These are phyloP conservation scores for Yamadazyma tumulicola DNA, from an alignment of 805 yeast genomes.

Conservation along the genomic window DNA sequence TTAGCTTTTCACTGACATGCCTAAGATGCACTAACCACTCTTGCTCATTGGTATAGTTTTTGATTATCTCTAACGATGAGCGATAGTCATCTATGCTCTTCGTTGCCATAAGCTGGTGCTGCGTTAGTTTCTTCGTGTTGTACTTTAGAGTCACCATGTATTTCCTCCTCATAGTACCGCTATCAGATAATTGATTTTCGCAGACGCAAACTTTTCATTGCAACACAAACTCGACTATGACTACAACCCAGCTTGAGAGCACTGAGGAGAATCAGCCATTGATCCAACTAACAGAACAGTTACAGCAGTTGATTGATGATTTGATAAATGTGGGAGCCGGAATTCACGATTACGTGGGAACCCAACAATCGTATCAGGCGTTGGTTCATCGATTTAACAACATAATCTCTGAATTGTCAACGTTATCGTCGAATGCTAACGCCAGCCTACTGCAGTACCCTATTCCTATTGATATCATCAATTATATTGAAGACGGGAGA, in stretches of 20 bases:
- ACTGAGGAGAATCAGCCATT: constrained; percentile 26
- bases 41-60: constrained; percentile 8
- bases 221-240: constrained; percentile 22
- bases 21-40: constrained; percentile 23
- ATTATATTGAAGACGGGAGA: constrained; percentile 92
- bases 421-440: constrained; percentile 28
- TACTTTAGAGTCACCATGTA: constrained; percentile 5
- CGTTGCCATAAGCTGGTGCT: too few relatives aligned
- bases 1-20: constrained; percentile 23
- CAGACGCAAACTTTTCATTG: too few relatives aligned
- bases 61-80: constrained; percentile 7
- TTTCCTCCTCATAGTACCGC: background rate
- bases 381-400: constrained; percentile 41
- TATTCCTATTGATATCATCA: constrained; percentile 80
- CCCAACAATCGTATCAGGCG: constrained; percentile 66
- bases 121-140: constrained; percentile 1
- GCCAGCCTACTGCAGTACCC: constrained; percentile 31
- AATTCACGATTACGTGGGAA: constrained; percentile 91
- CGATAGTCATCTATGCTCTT: constrained; percentile 5
- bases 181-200: too few relatives aligned
- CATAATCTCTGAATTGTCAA: constrained; percentile 34
- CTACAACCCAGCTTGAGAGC: constrained; percentile 24
- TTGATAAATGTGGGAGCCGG: constrained; percentile 86
- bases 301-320: constrained; percentile 52
- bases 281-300: constrained; percentile 26